phyloP scores from a whole-genome alignment of 2,329 filamentous ascomycete genomes.

The Stagonosporopsis cucurbitacearum region DNA sequence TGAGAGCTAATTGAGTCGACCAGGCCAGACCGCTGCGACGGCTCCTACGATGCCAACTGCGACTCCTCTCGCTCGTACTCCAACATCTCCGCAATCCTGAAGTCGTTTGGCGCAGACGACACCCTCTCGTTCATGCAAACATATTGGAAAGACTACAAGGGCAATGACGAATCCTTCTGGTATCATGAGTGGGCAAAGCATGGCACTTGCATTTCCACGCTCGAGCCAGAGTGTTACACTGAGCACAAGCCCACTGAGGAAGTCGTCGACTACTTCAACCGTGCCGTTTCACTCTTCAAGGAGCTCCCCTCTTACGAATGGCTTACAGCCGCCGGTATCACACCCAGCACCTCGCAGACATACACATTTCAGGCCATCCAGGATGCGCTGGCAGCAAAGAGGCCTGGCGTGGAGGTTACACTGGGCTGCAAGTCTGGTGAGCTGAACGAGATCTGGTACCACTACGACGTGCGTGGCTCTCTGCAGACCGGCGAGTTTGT shows the following conservation, averaged over 20 bases:
- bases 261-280: conserved; percentile 72
- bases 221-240: conserved; percentile 69
- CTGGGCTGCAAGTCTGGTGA: conserved; percentile 61
- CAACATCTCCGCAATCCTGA: conserved; percentile 69
- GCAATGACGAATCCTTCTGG: conserved; percentile 70
- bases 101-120: conserved; percentile 59
- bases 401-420: conserved; percentile 64
- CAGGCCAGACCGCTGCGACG: conserved; percentile 66
- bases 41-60: conserved; percentile 71
- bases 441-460: conserved; percentile 65
- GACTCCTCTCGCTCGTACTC: conserved; percentile 67
- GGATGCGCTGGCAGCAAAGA: conserved; percentile 60
- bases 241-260: conserved; percentile 65
- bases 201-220: conserved; percentile 75
- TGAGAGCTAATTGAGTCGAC: neutral
- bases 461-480: conserved; percentile 67
- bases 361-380: conserved; percentile 67
- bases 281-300: conserved; percentile 70
- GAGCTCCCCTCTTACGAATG: conserved; percentile 69
- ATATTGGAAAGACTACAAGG: conserved; percentile 74
- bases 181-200: conserved; percentile 76
- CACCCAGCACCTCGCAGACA: conserved; percentile 60
- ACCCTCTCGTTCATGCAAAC: conserved; percentile 71
- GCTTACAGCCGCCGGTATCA: conserved; percentile 67
- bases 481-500: conserved; percentile 68